Conservation (phyloP, 768 basidiomycete genomes). For the Russula olivacea region DNA sequence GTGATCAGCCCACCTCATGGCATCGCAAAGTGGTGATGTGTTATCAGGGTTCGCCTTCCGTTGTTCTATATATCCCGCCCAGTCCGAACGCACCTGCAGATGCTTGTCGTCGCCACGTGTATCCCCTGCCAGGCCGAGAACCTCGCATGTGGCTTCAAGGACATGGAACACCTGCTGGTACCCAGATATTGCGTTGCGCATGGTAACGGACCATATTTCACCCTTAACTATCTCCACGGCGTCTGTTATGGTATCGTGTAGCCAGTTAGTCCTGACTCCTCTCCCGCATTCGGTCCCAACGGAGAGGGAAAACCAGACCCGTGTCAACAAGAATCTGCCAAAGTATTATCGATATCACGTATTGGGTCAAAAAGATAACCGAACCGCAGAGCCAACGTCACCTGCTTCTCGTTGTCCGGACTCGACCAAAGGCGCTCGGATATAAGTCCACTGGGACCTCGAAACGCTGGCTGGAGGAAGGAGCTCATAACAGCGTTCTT, state of each 20-base stretch:
- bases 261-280: constrained; percentile 32
- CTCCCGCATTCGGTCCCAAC: constrained; percentile 33
- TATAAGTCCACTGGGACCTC: constrained; percentile 34
- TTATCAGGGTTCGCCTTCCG: constrained; percentile 19
- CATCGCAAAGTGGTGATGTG: constrained; percentile 33
- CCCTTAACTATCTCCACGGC: constrained; percentile 46
- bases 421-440: constrained; percentile 49
- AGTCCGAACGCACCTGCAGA: constrained; percentile 47
- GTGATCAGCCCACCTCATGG: constrained; percentile 57
- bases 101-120: background rate
- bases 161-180: constrained; percentile 44
- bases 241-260: constrained; percentile 38
- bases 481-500: constrained; percentile 40
- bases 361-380: constrained; percentile 17
- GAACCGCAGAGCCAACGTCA: constrained; percentile 52
- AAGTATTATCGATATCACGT: background rate
- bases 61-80: constrained; percentile 51
- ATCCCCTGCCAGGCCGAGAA: constrained; percentile 43
- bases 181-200: constrained; percentile 20
- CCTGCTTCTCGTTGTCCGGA: constrained; percentile 54
- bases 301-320: constrained; percentile 59
- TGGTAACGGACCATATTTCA: constrained; percentile 57
- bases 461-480: constrained; percentile 43
- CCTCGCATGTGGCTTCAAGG: constrained; percentile 68
- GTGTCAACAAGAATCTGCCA: constrained; percentile 54